Evolutionary conservation across 768 basidiomycete genomes (phyloP), one percentile per base, ranked within the genome.

Genomic region (Lentinula lateritia): DNA sequence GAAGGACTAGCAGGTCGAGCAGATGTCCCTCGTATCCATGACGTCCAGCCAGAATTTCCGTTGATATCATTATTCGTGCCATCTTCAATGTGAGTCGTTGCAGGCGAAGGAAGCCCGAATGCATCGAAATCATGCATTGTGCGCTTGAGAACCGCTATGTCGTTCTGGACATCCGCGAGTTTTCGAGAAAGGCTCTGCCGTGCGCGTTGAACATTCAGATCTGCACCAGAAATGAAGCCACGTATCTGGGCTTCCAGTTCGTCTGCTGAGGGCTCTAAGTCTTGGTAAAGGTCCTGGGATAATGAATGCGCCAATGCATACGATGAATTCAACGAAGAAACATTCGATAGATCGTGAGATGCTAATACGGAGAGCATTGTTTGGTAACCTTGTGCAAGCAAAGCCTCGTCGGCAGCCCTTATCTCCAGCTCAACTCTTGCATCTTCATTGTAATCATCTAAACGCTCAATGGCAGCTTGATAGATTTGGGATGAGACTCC

Each of bases 401-500:
- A 78, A 10, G 78, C 80, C 64, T 90, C 90, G 68, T 94, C 92
- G 2, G 88, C 81, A 9, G 86, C 74, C 23, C 84, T 82, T 43
- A 93, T 93, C 73, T 93, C 92, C 20, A 94, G 74, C 68, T 93
- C 92, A 9, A 94, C 92, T 0, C 89, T 83, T 1, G 84, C 84
- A 64, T 93, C 92, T 69, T 93, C 92, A 5, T 83, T 83, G 67
- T 82, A 90, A 68, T 94, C 89, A 58, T 84, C 78, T 46, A 94
- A 76, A 7, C 91, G 78, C 28, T 83, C 77, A 16, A 89, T 72
- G 5, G 84, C 86, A 0, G 75, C 76, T 18, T 73, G 73, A 3
- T 93, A 66, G 15, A 84, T 70, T 5, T 76, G 72, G 3, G 66
- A 34, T 6, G 73, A 66, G 36, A 75, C 67, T 34, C 53, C 16